Conservation (phyloP, 768 basidiomycete species). For the Agaricus subrufescens region DNA sequence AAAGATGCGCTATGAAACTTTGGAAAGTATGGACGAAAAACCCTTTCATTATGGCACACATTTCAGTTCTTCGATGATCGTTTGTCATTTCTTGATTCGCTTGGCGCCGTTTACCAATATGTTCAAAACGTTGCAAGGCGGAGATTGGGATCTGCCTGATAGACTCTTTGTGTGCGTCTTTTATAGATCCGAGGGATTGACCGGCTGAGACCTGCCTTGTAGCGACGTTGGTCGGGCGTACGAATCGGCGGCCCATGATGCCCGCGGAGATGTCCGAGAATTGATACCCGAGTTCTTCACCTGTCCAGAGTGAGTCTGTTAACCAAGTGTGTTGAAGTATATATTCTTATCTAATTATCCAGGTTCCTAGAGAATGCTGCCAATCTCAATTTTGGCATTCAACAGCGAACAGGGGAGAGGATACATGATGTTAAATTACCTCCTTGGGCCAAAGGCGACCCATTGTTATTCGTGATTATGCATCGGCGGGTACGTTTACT, state of each 20-base stretch:
- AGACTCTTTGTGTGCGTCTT: slow-evolving; percentile 61
- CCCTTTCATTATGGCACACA: slow-evolving; percentile 95
- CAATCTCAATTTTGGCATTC: slow-evolving; percentile 74
- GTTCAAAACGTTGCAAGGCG: slow-evolving; percentile 93
- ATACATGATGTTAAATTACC: slow-evolving; percentile 89
- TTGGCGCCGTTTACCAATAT: slow-evolving; percentile 89
- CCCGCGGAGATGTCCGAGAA: slow-evolving; percentile 90
- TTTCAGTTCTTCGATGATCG: slow-evolving; percentile 96
- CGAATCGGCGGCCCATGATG: slow-evolving; percentile 78
- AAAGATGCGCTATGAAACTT: slow-evolving; percentile 63
- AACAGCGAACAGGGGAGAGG: slow-evolving; percentile 67
- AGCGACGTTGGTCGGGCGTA: slow-evolving; percentile 82
- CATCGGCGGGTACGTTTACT: slow-evolving; percentile 60
- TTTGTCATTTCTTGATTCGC: slow-evolving; percentile 90
- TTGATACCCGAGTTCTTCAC: slow-evolving; percentile 88
- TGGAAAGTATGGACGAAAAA: slow-evolving; percentile 75
- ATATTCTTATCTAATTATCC: background rate
- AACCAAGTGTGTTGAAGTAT: background rate
- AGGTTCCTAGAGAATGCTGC: slow-evolving; percentile 83
- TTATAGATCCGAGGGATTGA: no score
- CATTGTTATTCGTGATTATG: slow-evolving; percentile 73
- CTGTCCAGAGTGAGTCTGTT: slow-evolving; percentile 62
- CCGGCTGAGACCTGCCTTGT: background rate
- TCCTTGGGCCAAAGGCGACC: slow-evolving; percentile 83
- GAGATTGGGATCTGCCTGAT: slow-evolving; percentile 93